Base-by-base conservation (phyloP, 331 rosid genomes). In the Quercus phellos region DNA sequence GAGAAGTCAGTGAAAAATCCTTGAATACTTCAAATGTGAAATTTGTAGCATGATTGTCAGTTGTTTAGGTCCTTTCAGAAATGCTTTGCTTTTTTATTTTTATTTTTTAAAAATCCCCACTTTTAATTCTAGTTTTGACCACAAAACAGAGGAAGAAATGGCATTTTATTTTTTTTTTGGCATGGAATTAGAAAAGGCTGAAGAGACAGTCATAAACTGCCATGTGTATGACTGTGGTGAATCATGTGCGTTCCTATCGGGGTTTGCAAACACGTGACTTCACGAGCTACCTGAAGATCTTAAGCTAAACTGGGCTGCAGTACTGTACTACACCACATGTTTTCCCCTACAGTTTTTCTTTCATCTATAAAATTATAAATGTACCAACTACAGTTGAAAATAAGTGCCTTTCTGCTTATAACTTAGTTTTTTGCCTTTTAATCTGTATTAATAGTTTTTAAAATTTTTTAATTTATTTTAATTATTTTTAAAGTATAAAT, bases 251-350 rank as follows among this genome's bases (percentile, higher is more conserved):
- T 42, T 70, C 50, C 19, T 4, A 2, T 22, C 21, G 24, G 35
- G 61, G 66, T 14, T 80, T 54, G 51, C 54, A 42, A 51, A 69
- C 80, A 78, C 83, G 83, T 83, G 86, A 74, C 78, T 53, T 69
- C 85, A 72, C 53, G 53, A 46, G 17, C 12, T 2, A 55, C 7
- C 61, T 17, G 61, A 46, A 46, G 53, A 46, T 12, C 53, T 46
- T 46, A 46, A 46, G 4, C 53, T 12, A 12, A 46, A 46, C 53
- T 46, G 26, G 11, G 12, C 69, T 22, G 18, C 22, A 55, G 60
- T n/a, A n/a, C 22, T 18, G 22, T 4, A 29, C 69, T 74, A 72
- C 21, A 19, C 77, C 51, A 35, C 21, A 64, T 19, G 19, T 29
- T 74, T 9, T 38, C 14, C 53, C 1, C 13, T 46, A 2, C 16